Conservation (phyloP, 2,329 filamentous ascomycete species). For the Sporothrix sp. region DNA sequence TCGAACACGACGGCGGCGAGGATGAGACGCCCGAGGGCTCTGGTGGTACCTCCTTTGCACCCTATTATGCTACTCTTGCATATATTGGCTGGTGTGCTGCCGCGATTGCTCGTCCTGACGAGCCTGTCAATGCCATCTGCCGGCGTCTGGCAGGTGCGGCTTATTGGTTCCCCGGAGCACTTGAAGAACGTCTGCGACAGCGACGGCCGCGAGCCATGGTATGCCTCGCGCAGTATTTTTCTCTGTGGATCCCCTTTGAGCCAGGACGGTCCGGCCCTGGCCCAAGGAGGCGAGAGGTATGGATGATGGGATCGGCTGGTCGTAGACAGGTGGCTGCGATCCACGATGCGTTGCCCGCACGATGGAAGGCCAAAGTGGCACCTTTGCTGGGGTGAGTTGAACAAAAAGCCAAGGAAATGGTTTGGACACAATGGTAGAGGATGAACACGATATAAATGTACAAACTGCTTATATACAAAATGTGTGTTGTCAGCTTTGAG, state of each 20-base stretch:
- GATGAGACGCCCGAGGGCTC: background rate
- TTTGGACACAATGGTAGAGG: too few relatives aligned
- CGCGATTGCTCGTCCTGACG: conserved; percentile 22
- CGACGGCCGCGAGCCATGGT: conserved; percentile 29
- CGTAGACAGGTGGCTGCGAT: conserved; percentile 29
- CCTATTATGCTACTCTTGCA: conserved; percentile 26
- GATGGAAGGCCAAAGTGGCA: conserved; percentile 29
- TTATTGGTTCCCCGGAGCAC: conserved; percentile 27
- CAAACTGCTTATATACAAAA: too few relatives aligned
- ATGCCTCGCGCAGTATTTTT: conserved; percentile 30
- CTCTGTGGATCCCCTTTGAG: conserved; percentile 28
- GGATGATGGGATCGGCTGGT: conserved; percentile 29
- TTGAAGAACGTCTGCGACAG: conserved; percentile 26
- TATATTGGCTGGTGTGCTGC: conserved; percentile 27
- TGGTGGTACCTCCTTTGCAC: conserved; percentile 1
- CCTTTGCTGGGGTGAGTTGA: conserved; percentile 21
- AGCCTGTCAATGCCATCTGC: conserved; percentile 24
- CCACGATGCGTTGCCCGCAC: conserved; percentile 25
- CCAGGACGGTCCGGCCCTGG: background rate
- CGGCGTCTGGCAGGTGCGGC: conserved; percentile 29
- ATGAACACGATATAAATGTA: too few relatives aligned
- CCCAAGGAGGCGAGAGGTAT: conserved; percentile 19
- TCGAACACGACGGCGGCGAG: conserved; percentile 12
- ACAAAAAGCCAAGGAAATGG: background rate
- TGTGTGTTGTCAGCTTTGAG: background rate